A percentile compares a stretch with the other conserved stretches of the same genome.
These are phyloP conservation scores for Cryphonectria carpinicola DNA, from an alignment of 2,329 filamentous ascomycete genomes.

Conservation along the genomic window DNA sequence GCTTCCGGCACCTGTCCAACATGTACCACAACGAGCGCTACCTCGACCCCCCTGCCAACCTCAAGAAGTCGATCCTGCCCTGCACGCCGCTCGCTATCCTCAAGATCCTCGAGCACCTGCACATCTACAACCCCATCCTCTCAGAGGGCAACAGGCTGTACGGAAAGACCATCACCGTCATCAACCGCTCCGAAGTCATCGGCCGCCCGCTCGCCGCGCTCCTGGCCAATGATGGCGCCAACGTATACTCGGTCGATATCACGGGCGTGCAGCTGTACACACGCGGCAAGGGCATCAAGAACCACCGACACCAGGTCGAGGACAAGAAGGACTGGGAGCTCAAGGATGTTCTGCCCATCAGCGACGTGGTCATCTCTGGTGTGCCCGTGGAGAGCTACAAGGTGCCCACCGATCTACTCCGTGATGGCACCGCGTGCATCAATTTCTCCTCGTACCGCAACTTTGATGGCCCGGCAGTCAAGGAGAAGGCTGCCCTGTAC, in stretches of 20 bases:
- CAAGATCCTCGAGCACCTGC: slow-evolving; percentile 94
- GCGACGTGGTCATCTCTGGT: slow-evolving; percentile 93
- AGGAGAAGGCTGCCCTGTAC: slow-evolving; percentile 95
- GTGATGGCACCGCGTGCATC: slow-evolving; percentile 95
- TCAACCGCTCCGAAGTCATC: slow-evolving; percentile 96
- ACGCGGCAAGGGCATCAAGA: slow-evolving; percentile 83
- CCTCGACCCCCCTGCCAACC: slow-evolving; percentile 76
- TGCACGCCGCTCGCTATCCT: slow-evolving; percentile 95
- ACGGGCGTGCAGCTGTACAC: slow-evolving; percentile 92
- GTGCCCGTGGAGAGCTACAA: slow-evolving; percentile 90
- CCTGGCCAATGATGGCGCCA: slow-evolving; percentile 93
- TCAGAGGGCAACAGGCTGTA: slow-evolving; percentile 91
- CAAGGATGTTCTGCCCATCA: slow-evolving; percentile 80
- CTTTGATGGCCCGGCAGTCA: slow-evolving; percentile 82
- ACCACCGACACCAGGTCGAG: slow-evolving; percentile 82
- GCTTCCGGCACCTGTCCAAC: slow-evolving; percentile 94
- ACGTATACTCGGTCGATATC: slow-evolving; percentile 92
- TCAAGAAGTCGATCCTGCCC: slow-evolving; percentile 88
- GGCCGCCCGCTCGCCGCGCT: slow-evolving; percentile 90
- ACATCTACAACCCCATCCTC: slow-evolving; percentile 95
- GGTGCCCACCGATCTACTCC: slow-evolving; percentile 79
- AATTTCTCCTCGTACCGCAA: slow-evolving; percentile 98
- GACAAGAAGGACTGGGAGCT: slow-evolving; percentile 81
- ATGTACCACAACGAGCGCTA: slow-evolving; percentile 99
- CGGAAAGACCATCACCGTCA: slow-evolving; percentile 92